Conservation (phyloP, 164 flowering plant species). For the Echeveria elegans region DNA sequence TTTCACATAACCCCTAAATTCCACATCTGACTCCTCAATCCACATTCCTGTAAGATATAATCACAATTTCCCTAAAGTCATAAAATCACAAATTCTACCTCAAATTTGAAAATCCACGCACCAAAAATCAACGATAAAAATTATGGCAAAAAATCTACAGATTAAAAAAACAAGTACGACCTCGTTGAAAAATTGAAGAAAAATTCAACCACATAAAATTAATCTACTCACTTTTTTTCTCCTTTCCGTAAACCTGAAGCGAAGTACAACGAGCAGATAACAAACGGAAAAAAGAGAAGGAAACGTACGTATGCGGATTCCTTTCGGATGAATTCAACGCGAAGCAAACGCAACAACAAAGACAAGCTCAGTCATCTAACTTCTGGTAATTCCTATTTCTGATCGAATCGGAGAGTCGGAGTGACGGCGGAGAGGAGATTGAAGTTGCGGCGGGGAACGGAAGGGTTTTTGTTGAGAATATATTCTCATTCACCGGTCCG, state of each 20-base stretch:
- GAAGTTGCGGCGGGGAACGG: background rate
- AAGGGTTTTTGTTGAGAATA: background rate
- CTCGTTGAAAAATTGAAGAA: background rate
- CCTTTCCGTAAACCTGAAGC: conserved; percentile 4
- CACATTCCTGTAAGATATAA: background rate
- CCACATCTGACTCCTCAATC: background rate
- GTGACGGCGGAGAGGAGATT: background rate
- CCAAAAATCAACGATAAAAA: background rate
- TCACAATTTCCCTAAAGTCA: background rate
- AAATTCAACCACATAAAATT: background rate
- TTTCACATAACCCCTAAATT: background rate
- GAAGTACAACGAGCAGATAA: background rate
- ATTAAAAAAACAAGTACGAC: too few species aligned
- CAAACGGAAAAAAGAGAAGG: background rate
- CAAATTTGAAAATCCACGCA: background rate
- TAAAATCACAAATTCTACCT: background rate
- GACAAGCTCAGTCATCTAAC: background rate
- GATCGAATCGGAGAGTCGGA: background rate
- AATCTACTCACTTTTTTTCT: background rate
- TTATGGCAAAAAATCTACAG: background rate
- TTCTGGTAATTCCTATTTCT: background rate
- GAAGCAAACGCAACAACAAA: background rate
- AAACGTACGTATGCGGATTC: background rate
- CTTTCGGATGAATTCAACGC: background rate
- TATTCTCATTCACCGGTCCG: background rate